Conservation (phyloP, 2,329 filamentous ascomycete genomes). For the Penicillium brevicompactum region DNA sequence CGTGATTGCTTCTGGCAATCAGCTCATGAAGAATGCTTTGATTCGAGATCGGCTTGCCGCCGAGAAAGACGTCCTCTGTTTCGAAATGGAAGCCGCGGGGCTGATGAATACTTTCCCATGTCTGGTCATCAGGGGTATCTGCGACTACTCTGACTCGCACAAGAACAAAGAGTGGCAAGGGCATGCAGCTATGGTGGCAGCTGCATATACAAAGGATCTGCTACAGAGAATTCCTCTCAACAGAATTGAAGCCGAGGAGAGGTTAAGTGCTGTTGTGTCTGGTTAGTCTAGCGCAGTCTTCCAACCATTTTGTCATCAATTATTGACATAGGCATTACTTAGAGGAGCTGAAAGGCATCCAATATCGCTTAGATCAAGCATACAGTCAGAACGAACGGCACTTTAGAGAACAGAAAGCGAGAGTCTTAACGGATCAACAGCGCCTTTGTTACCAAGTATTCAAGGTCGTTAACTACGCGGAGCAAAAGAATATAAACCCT, state of each 20-base stretch:
- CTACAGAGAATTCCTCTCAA: not conserved
- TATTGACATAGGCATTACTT: not conserved
- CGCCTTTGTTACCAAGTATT: slow-evolving; percentile 28
- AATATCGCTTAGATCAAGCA: slow-evolving; percentile 8
- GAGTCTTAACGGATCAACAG: slow-evolving; percentile 9
- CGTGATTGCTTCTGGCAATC: not conserved
- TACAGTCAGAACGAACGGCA: slow-evolving; percentile 11
- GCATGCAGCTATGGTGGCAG: not conserved
- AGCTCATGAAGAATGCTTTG: not conserved
- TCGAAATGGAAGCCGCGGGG: not conserved
- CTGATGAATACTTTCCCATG: not conserved
- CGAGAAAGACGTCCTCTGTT: not conserved
- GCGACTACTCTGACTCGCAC: not conserved
- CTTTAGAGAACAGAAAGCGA: slow-evolving; percentile 2
- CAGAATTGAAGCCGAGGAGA: not conserved
- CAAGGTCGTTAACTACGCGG: slow-evolving; percentile 30
- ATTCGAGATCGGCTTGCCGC: not conserved
- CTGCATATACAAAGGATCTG: not conserved
- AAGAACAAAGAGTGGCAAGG: not conserved
- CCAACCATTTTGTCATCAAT: not conserved
- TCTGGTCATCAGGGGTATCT: not conserved
- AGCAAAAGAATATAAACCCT: slow-evolving; percentile 36
- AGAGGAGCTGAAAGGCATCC: slow-evolving; percentile 6
- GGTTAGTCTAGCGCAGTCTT: not conserved
- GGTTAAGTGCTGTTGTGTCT: not conserved